Percentiles rank a stretch among this genome's conserved stretches.
Evolutionary conservation across 2,329 filamentous ascomycete species (phyloP).

Genomic region (Magnaporthiopsis rhizophila): DNA sequence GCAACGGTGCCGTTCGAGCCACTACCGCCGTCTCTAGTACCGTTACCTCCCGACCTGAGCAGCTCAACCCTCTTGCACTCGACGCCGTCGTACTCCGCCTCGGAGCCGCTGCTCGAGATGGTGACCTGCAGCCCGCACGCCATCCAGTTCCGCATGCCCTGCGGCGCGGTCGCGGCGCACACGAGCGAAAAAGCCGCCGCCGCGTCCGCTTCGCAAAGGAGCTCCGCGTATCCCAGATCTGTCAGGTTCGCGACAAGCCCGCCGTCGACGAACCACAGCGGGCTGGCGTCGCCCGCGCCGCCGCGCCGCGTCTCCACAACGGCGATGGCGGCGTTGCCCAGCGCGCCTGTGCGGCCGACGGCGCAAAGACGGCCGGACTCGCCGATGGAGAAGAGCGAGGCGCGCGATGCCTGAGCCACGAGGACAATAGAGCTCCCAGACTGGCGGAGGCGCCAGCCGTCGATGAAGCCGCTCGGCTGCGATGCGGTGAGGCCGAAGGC

Average conservation of each 20-base stretch:
- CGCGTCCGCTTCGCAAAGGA: slow-evolving; percentile 13
- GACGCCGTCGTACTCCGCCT: slow-evolving; percentile 2
- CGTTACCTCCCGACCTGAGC: neutral
- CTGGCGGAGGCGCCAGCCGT: slow-evolving; percentile 22
- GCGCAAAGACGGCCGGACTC: slow-evolving; percentile 20
- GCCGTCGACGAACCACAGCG: slow-evolving; percentile 20
- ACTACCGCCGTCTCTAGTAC: neutral
- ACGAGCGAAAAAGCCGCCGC: slow-evolving; percentile 11
- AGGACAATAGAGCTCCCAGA: slow-evolving; percentile 21
- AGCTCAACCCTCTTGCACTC: slow-evolving; percentile 1
- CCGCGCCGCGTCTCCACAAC: slow-evolving; percentile 16
- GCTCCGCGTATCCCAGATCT: slow-evolving; percentile 16
- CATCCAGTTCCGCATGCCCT: slow-evolving; percentile 18
- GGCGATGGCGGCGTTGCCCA: slow-evolving; percentile 17
- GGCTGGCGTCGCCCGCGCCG: slow-evolving; percentile 12
- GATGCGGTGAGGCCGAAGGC: slow-evolving; percentile 20
- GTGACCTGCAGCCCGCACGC: slow-evolving; percentile 22
- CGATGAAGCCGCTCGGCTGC: slow-evolving; percentile 20
- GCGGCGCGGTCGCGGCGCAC: slow-evolving; percentile 13
- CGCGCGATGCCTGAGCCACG: slow-evolving; percentile 13
- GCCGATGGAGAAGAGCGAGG: slow-evolving; percentile 20
- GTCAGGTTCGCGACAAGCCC: slow-evolving; percentile 15
- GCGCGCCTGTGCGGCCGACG: slow-evolving; percentile 13
- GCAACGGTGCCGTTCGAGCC: neutral
- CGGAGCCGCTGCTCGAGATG: slow-evolving; percentile 14